These are phyloP conservation scores for Biscogniauxia sp. DNA, from an alignment of 2,329 filamentous ascomycete species.

Conservation along the genomic window DNA sequence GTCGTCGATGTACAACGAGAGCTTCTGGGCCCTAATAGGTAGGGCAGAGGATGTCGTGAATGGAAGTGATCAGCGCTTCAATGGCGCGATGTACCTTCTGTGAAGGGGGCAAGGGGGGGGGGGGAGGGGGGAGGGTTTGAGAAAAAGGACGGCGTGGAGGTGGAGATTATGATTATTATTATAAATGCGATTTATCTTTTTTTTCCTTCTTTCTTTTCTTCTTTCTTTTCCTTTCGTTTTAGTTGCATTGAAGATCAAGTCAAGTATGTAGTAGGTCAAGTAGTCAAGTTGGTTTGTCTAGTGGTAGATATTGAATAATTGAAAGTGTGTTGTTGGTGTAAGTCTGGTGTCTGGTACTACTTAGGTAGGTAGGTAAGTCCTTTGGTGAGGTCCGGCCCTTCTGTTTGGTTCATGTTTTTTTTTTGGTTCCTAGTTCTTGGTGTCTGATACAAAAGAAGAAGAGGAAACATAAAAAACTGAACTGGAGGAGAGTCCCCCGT, in stretches of 20 bases:
- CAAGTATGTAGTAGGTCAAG: not conserved
- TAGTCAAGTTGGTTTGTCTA: not conserved
- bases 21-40: slow-evolving; percentile 29
- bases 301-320: not conserved
- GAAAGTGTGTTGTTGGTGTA: too few species aligned
- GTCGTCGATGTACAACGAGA: slow-evolving; percentile 17
- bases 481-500: too few species aligned
- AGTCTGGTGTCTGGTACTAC: too few species aligned
- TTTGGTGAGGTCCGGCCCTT: too few species aligned
- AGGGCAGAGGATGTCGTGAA: slow-evolving; percentile 23
- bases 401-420: too few species aligned
- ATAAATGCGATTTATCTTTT: not conserved
- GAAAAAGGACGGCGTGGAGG: slow-evolving; percentile 1
- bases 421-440: too few species aligned
- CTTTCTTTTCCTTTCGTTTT: not conserved
- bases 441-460: too few species aligned
- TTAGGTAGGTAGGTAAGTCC: too few species aligned
- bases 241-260: not conserved
- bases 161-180: not conserved
- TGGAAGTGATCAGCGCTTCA: slow-evolving; percentile 32
- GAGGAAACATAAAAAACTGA: too few species aligned
- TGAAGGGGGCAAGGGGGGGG: slow-evolving; percentile 26
- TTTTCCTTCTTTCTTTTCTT: not conserved
- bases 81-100: slow-evolving; percentile 24
- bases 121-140: slow-evolving; percentile 17